Percentiles rank a stretch among this genome's conserved stretches.
Conservation (phyloP, 306 rosid genomes). For the Echinosophora koreensis region DNA sequence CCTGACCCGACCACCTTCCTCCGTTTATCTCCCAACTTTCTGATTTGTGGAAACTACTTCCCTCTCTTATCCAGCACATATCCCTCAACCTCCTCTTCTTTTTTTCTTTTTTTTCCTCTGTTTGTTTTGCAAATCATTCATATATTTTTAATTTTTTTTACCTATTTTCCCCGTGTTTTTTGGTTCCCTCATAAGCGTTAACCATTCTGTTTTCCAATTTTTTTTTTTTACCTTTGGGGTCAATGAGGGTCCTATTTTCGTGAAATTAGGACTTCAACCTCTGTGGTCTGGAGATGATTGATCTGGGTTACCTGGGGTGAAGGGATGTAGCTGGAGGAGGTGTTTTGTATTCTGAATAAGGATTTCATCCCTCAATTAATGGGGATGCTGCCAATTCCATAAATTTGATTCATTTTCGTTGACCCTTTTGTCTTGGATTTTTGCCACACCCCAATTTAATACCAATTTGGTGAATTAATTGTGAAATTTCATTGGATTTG, state of each 20-base stretch:
- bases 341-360: conserved; percentile 38
- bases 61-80: conserved; percentile 49
- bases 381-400: conserved; percentile 47
- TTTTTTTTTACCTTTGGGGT: conserved; percentile 13
- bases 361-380: conserved; percentile 51
- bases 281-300: conserved; percentile 36
- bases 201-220: conserved; percentile 22
- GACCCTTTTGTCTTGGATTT: conserved; percentile 9
- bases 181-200: conserved; percentile 14
- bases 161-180: not conserved
- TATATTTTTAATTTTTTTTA: conserved; percentile 20
- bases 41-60: conserved; percentile 47
- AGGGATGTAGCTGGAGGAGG: conserved; percentile 52
- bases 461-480: conserved; percentile 22
- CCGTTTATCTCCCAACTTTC: conserved; percentile 54
- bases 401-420: conserved; percentile 37
- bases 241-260: conserved; percentile 39
- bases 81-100: conserved; percentile 19
- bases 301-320: conserved; percentile 34
- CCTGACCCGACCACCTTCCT: conserved; percentile 54
- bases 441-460: not conserved
- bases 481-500: conserved; percentile 47
- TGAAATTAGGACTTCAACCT: conserved; percentile 39
- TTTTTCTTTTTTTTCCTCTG: conserved; percentile 1
- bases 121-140: not conserved